phyloP scores from a whole-genome alignment of 352 stramenopile genomes.

The Phytophthora cryptogea region DNA sequence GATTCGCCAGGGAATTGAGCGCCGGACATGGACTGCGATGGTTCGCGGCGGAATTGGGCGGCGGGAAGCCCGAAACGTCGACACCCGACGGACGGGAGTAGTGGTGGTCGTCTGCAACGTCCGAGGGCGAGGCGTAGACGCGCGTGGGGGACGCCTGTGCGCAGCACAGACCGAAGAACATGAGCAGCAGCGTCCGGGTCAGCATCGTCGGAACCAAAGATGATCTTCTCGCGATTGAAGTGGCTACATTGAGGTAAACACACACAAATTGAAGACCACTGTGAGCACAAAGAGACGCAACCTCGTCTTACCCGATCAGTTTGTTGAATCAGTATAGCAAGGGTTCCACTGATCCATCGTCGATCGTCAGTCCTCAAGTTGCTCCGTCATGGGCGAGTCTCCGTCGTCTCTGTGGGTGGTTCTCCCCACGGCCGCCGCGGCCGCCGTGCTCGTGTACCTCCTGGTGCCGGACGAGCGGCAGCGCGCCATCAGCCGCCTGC shows the following conservation, averaged over 20 bases:
- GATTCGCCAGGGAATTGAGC: conserved; percentile 76
- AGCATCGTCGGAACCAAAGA: conserved; percentile 1
- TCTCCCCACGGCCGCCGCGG: conserved; percentile 20
- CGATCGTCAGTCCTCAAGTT: background rate
- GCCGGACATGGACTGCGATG: conserved; percentile 67
- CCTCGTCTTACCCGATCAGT: background rate
- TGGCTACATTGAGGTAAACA: background rate
- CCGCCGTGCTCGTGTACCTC: conserved; percentile 30
- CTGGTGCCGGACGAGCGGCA: conserved; percentile 29
- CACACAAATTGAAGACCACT: background rate
- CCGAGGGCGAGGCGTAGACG: background rate
- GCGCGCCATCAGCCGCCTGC: conserved; percentile 32
- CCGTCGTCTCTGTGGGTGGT: conserved; percentile 19
- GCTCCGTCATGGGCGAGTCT: background rate
- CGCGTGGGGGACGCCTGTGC: background rate
- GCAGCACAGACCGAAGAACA: conserved; percentile 11
- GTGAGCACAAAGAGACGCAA: conserved; percentile 1
- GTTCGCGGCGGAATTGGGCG: conserved; percentile 36
- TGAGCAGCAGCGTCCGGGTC: conserved; percentile 1
- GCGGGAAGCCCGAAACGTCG: conserved; percentile 53
- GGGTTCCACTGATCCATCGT: background rate
- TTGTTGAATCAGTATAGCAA: too few species aligned
- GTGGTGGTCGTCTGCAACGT: conserved; percentile 17
- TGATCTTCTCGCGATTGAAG: background rate
- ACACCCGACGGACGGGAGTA: conserved; percentile 47